Evolutionary conservation across 768 basidiomycete genomes (phyloP), one percentile per base, ranked within the genome.

Genomic region (Antrodiella citrinella): DNA sequence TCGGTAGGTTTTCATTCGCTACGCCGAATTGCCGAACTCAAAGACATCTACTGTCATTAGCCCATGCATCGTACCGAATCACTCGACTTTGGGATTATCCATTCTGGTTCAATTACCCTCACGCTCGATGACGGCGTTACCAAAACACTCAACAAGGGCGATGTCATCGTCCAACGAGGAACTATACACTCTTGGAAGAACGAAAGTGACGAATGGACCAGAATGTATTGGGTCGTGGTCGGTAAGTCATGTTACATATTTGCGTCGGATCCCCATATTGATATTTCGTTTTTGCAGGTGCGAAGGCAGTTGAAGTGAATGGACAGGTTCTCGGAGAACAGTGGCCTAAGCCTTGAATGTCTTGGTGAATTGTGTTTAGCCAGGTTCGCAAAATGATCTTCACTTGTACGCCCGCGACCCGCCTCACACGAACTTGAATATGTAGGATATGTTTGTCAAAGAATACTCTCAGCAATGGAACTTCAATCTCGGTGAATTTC

Each of bases 111-210:
- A 2, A 47, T 65, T 15, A 50, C 51, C 9, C 52, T 60, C 1
- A 54, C 56, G 13, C 45, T 62, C 12, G 62, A 65, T 13, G 57
- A 60, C 21, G 60, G 58, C 12, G 44, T 57, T 43, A 30, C 51
- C 1, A 51, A 59, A 11, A 48, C 45, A 18, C 25, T 65, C 12
- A 57, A 59, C 12, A 52, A 56, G 42, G 62, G 60, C 0, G 57
- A 65, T 30, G 54, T 57, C 22, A 26, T 61, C 24, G 51, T 61
- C 24, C 63, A 63, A 50, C 57, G 60, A 11, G 59, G 59, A 0
- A 60, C 60, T 3, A 52, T 57, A 42, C 62, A 63, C 46, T 21
- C 48, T 0, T 65, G 62, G 62, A 50, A 52, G 22, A 62, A 63
- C 38, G 61, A 62, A 22, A 7, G 7, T 54, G 35, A 38, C 18